These are phyloP conservation scores for Fusarium coicis DNA, from an alignment of 2,329 filamentous ascomycete genomes.

Conservation along the genomic window DNA sequence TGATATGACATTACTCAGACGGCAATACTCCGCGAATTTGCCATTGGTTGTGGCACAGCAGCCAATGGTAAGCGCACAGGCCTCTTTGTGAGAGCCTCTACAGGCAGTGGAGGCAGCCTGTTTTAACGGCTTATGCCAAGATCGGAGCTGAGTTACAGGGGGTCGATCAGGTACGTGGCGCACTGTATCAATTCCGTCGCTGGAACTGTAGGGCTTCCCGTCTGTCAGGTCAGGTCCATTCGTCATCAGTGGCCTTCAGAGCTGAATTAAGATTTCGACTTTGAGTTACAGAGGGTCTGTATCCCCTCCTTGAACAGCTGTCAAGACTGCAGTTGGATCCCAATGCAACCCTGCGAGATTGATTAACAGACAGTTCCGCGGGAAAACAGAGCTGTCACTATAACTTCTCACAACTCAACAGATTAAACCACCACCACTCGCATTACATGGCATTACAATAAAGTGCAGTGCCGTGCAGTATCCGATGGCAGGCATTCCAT, in stretches of 20 bases:
- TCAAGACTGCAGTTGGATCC: neutral
- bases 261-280: neutral
- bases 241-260: neutral
- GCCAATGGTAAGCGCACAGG: constrained; percentile 5
- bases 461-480: neutral
- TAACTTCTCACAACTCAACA: neutral
- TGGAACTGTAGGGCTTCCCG: neutral
- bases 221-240: neutral
- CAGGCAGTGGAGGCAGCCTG: neutral
- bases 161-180: neutral
- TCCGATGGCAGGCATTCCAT: neutral
- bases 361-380: neutral
- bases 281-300: neutral
- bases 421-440: neutral
- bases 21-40: neutral
- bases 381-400: constrained; percentile 1
- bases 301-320: neutral
- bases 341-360: neutral
- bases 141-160: neutral
- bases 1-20: neutral
- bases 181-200: neutral
- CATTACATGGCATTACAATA: neutral
- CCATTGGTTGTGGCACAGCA: neutral
- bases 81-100: constrained; percentile 7
- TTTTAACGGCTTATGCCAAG: neutral